These are phyloP conservation scores for Solanum medicagineum DNA, from an alignment of 257 asterid genomes.

Conservation along the genomic window DNA sequence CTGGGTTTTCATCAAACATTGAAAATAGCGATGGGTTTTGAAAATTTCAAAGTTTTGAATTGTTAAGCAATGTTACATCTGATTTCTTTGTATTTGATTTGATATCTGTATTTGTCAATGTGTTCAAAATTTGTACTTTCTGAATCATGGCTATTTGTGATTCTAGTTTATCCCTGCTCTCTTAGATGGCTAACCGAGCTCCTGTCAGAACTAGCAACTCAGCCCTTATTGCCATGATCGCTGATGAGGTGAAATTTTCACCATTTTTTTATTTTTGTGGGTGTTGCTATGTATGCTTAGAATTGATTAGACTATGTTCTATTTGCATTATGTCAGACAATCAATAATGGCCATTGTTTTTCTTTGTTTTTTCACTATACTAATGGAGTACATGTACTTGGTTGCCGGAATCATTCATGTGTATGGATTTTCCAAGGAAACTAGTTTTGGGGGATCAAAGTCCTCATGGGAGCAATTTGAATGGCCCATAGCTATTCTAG, in stretches of 20 bases:
- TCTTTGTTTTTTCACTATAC: background rate
- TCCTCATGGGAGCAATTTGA: background rate
- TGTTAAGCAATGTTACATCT: background rate
- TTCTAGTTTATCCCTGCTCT: background rate
- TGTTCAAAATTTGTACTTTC: background rate
- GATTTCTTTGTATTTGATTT: background rate
- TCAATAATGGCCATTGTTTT: background rate
- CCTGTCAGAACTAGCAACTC: conserved; percentile 73
- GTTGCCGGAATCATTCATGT: background rate
- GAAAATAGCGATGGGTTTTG: background rate
- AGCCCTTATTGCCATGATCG: conserved; percentile 91
- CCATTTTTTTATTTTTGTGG: background rate
- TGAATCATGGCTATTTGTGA: background rate
- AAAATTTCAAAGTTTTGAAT: background rate
- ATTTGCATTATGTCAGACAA: background rate
- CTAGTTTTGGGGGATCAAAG: background rate
- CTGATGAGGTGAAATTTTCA: conserved; percentile 56
- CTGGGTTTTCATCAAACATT: background rate
- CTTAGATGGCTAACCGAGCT: conserved; percentile 67
- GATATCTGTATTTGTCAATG: background rate
- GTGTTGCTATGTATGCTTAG: background rate
- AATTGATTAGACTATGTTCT: background rate
- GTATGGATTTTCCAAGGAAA: background rate
- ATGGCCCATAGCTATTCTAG: background rate
- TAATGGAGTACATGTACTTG: background rate